Conservation (phyloP, 176 grass and related monocot species). For the Puccinellia tenuiflora region DNA sequence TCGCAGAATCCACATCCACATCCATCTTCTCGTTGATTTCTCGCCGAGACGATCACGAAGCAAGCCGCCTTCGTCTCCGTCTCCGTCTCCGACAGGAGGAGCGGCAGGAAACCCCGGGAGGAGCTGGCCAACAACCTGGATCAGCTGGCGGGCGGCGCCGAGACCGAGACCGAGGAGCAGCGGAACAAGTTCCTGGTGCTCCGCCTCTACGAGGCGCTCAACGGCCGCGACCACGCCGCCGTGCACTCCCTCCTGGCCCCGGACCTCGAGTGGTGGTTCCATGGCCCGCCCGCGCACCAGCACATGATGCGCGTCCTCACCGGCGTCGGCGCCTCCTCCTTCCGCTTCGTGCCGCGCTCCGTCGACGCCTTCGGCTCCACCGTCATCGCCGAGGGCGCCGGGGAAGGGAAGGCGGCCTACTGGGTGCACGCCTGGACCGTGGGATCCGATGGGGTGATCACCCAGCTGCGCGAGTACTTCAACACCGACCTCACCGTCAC, state of each 20-base stretch:
- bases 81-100: neutral
- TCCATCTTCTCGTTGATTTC: neutral
- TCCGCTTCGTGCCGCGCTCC: slow-evolving; percentile 42
- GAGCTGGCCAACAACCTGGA: slow-evolving; percentile 40
- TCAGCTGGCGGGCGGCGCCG: slow-evolving; percentile 19
- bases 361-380: slow-evolving; percentile 62
- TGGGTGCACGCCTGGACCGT: slow-evolving; percentile 97
- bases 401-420: neutral
- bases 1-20: neutral
- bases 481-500: slow-evolving; percentile 92
- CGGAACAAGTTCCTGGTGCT: slow-evolving; percentile 50
- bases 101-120: neutral
- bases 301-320: slow-evolving; percentile 92
- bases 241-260: slow-evolving; percentile 54
- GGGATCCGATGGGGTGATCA: slow-evolving; percentile 56
- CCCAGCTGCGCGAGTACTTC: slow-evolving; percentile 86
- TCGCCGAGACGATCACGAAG: neutral
- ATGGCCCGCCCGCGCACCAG: slow-evolving; percentile 79
- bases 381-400: slow-evolving; percentile 64
- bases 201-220: slow-evolving; percentile 73
- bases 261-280: slow-evolving; percentile 98
- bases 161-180: slow-evolving; percentile 53
- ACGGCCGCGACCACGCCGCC: slow-evolving; percentile 37
- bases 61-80: neutral
- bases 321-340: slow-evolving; percentile 16